Evolutionary conservation across 2,329 filamentous ascomycete species (phyloP), one percentile per base, ranked within the genome.

Genomic region (Penicillium expansum): DNA sequence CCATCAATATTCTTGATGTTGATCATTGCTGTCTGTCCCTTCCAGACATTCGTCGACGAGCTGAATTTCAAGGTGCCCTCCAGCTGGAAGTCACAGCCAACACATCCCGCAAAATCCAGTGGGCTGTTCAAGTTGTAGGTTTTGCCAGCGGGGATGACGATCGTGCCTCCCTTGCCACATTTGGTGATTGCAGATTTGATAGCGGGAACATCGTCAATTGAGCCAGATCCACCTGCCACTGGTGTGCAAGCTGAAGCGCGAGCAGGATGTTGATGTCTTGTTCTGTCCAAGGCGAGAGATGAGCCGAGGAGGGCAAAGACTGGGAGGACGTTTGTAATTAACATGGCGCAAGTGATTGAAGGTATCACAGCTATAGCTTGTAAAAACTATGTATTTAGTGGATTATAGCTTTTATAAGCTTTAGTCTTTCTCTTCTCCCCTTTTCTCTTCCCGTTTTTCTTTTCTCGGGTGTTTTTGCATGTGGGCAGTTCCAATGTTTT

Each of bases 101-200:
- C 62, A 62, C 79, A 80, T 2, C 73, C 74, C 1, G 69, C 67
- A 37, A 80, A 76, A 43, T 75, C 69, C 10, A 81, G 65, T 0
- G 72, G 71, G n/a, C 75, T 76, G 55, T 75, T 75, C 29, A 81
- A 66, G 55, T 71, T 71, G 64, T 79, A 81, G 0, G 76, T 78
- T 4, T 62, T 69, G 10, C 71, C 72, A 0, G 71, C 65, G 0
- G 78, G 77, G 33, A 81, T 74, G 2, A 77, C 64, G 18, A 81
- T 79, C 0, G 73, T 78, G n/a, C 79, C 79, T 13, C 76, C 74
- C 11, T 72, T 67, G 13, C 77, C 77, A 52, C 77, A 79, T 11
- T 62, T 65, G 14, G 70, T 49, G 16, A 81, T 73, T 0, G 79
- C 77, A 2, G 73, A 67, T 35, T 66, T 61, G 43, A 81, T 80